Base-by-base conservation (phyloP, 768 basidiomycete species). In the Pisolithus microcarpus region DNA sequence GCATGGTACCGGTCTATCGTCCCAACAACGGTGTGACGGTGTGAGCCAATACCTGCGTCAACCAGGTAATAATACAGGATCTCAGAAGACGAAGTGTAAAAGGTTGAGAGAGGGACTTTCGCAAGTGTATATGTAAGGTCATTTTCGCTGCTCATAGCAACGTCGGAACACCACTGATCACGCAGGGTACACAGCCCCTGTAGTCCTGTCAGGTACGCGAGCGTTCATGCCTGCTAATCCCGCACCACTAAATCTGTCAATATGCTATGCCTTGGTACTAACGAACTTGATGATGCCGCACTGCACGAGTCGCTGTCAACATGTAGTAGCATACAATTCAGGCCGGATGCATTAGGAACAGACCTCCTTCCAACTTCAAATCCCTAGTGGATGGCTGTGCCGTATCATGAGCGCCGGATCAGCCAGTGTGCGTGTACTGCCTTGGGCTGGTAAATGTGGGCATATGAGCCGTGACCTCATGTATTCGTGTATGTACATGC, bases 111-210 rank as follows among this genome's bases (percentile, higher is more conserved):
- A 24, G 10, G 43, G 34, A 23, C 19, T 49, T 38, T 53, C 15
- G 39, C 39, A 44, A 24, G 44, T 23, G 37, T 40, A 21, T 24
- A 45, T 54, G 44, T 19, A 47, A 34, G 54, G 13, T 34, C 34
- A 60, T 53, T 53, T 23, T 64, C 42, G 48, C 45, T 49, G 38
- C 46, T 51, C 59, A 56, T 57, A 21, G 60, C 53, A 57, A 58
- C 61, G 54, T 49, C 45, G 38, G 13, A 47, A 48, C 48, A 37
- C 48, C 8, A 16, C 19, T 51, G 23, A 51, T 48, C 46, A 51
- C 24, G 30, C 37, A 43, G 26, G 43, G 21, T 19, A 34, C 37
- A 50, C 51, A 52, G 51, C 51, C 24, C 39, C 11, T 47, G 16
- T 28, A 44, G 23, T 44, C 21, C 21, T 24, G 15, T 42, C 40